Percentiles rank a stretch among this genome's conserved stretches.
phyloP scores from a whole-genome alignment of 2,329 filamentous ascomycete species.

The Exserohilum turcica region DNA sequence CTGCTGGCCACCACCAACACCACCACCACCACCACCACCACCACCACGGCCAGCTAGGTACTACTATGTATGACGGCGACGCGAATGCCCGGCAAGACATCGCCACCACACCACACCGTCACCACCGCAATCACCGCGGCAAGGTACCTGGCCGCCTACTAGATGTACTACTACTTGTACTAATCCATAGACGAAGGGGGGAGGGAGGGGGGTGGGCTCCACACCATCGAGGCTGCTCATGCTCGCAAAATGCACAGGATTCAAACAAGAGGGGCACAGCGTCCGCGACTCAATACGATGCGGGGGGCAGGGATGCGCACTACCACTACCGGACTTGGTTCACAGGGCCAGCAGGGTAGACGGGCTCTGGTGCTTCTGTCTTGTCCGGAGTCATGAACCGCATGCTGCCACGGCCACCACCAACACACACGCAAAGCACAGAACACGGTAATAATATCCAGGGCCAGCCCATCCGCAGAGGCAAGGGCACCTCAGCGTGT shows the following conservation, averaged over 20 bases:
- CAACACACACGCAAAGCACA: too few species aligned
- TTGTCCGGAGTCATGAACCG: constrained; percentile 11
- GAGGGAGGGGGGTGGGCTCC: too few species aligned
- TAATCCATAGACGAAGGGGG: constrained; percentile 13
- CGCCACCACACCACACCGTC: too few species aligned
- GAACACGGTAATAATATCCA: constrained; percentile 10
- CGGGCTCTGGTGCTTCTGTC: not conserved
- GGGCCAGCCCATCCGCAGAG: not conserved
- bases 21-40: too few species aligned
- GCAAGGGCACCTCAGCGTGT: constrained; percentile 17
- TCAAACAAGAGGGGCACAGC: constrained; percentile 16
- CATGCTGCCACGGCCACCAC: constrained; percentile 3
- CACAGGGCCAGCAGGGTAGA: too few species aligned
- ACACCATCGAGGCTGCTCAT: constrained; percentile 29
- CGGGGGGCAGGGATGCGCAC: constrained; percentile 14
- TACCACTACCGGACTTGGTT: too few species aligned
- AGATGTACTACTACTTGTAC: too few species aligned
- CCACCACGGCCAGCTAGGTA: too few species aligned
- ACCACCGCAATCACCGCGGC: too few species aligned
- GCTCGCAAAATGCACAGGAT: constrained; percentile 20
- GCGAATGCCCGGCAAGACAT: too few species aligned
- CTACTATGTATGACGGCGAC: too few species aligned
- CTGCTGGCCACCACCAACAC: too few species aligned
- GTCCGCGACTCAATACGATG: constrained; percentile 16
- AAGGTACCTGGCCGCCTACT: constrained; percentile 21